These are phyloP conservation scores for Mycena belliarum DNA, from an alignment of 768 basidiomycete species.

Conservation along the genomic window DNA sequence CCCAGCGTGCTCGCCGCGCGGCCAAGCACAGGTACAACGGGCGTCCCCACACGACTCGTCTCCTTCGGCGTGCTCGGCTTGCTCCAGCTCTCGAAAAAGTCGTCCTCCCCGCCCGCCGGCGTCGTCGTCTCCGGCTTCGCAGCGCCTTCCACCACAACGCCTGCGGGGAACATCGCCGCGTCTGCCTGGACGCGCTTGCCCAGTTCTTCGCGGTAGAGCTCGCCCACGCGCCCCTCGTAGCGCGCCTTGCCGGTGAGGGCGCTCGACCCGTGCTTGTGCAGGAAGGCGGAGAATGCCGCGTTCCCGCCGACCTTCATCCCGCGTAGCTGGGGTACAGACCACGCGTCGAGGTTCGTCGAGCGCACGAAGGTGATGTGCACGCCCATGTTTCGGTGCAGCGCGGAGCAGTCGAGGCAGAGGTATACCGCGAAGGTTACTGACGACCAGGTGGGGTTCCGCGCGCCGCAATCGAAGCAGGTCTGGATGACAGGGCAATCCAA, in stretches of 20 bases:
- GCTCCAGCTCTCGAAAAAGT: constrained; percentile 98
- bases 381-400: constrained; percentile 93
- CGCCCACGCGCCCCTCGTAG: constrained; percentile 82
- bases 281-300: constrained; percentile 82
- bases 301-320: constrained; percentile 98
- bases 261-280: constrained; percentile 79
- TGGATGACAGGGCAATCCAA: constrained; percentile 28
- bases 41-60: constrained; percentile 21
- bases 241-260: constrained; percentile 80
- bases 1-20: constrained; percentile 7
- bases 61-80: constrained; percentile 67
- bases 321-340: constrained; percentile 88
- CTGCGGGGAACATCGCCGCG: constrained; percentile 65
- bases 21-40: constrained; percentile 16
- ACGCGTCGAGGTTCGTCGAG: constrained; percentile 94
- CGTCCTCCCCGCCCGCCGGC: constrained; percentile 64
- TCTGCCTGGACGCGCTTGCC: constrained; percentile 81
- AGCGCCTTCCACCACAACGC: constrained; percentile 83
- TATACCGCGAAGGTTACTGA: constrained; percentile 96
- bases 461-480: constrained; percentile 94
- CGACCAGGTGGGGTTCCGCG: constrained; percentile 97
- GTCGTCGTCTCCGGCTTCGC: constrained; percentile 46
- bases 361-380: constrained; percentile 97
- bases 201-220: constrained; percentile 91
- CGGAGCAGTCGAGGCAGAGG: constrained; percentile 97